Conservation (phyloP, 208 protist genomes). For the Leishmania aethiopica region DNA sequence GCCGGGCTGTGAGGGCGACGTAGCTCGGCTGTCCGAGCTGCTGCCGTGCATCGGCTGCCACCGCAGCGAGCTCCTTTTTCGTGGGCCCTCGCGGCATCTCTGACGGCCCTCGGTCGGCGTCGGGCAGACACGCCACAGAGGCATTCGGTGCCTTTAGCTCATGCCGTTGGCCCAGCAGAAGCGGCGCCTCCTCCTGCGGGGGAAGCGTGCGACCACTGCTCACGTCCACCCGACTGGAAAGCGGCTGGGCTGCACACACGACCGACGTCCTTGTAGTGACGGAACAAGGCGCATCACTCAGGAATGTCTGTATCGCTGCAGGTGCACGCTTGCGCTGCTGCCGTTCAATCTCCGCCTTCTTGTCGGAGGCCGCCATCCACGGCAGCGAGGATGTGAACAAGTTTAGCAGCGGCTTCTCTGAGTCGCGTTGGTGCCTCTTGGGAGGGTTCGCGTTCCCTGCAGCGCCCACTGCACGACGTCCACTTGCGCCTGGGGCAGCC, state of each 20-base stretch:
- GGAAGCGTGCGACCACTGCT: not conserved
- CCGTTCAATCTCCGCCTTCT: not conserved
- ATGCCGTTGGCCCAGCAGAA: not conserved
- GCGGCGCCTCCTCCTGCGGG: not conserved
- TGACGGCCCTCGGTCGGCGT: constrained; percentile 4
- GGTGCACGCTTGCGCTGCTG: constrained; percentile 17
- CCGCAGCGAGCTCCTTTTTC: constrained; percentile 23
- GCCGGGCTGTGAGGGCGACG: constrained; percentile 21
- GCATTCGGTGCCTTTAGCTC: not conserved
- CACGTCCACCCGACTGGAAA: not conserved
- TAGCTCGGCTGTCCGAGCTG: constrained; percentile 35
- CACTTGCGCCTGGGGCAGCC: not conserved
- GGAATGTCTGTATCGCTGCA: not conserved
- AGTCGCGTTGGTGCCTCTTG: constrained; percentile 1
- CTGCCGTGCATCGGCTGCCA: constrained; percentile 30
- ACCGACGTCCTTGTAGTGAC: constrained; percentile 15
- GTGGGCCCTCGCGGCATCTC: constrained; percentile 5
- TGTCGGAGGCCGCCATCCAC: not conserved
- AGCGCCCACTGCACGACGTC: not conserved
- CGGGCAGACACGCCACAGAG: not conserved
- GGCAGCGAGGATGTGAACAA: not conserved
- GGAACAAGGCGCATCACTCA: constrained; percentile 10
- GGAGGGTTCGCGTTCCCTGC: constrained; percentile 16
- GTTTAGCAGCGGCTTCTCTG: not conserved
- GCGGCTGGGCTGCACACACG: not conserved